phyloP scores from a whole-genome alignment of 2,329 filamentous ascomycete species.

The Apiospora rasikravindrae region DNA sequence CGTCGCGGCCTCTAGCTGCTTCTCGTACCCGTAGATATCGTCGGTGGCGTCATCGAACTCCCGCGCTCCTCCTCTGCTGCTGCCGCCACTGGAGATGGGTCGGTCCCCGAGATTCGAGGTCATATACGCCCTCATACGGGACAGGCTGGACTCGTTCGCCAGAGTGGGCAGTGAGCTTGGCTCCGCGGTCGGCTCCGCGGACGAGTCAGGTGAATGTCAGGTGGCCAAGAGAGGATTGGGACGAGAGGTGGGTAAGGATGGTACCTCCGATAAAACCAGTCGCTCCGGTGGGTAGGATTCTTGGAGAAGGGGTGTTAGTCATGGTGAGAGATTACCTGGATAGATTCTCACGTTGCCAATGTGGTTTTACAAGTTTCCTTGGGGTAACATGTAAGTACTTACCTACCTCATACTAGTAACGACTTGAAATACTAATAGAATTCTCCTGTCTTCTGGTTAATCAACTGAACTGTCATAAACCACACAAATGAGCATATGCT shows the following conservation, averaged over 20 bases:
- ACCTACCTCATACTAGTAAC: neutral
- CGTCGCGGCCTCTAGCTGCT: constrained; percentile 41
- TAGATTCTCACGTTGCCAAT: neutral
- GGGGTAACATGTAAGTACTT: neutral
- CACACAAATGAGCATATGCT: no score
- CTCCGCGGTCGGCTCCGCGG: constrained; percentile 30
- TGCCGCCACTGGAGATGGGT: constrained; percentile 38
- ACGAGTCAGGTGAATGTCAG: constrained; percentile 31
- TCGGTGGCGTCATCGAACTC: constrained; percentile 48
- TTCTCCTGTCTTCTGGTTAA: no score
- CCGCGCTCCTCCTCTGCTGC: neutral
- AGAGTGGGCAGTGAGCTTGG: constrained; percentile 27
- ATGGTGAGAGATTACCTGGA: neutral
- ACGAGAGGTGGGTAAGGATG: neutral
- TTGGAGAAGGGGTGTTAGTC: neutral
- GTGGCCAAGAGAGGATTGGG: neutral
- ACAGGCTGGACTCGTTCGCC: constrained; percentile 31
- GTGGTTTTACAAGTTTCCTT: neutral
- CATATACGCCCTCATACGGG: constrained; percentile 31
- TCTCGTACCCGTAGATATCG: constrained; percentile 49
- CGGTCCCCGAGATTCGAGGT: constrained; percentile 47
- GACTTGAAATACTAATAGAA: neutral
- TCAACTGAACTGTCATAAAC: no score
- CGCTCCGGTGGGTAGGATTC: neutral
- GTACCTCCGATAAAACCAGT: neutral